Percentiles rank a stretch among this genome's conserved stretches.
Evolutionary conservation across 306 rosid genomes (phyloP).

Genomic region (Herpetospermum pedunculosum): DNA sequence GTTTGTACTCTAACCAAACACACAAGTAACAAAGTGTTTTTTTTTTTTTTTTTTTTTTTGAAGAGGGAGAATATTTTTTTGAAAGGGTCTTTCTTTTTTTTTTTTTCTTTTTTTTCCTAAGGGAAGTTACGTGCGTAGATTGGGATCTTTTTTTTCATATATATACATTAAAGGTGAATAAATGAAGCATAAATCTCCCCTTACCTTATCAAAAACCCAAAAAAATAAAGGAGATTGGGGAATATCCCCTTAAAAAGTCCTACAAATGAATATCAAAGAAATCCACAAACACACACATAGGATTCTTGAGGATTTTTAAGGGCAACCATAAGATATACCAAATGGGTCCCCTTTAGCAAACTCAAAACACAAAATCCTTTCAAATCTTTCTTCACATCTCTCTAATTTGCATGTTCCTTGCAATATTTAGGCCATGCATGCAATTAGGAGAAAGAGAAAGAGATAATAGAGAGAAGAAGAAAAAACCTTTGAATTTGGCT

Average conservation of each 20-base stretch:
- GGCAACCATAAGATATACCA: neutral
- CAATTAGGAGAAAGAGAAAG: neutral
- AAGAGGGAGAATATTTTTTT: constrained; percentile 1
- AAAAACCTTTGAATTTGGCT: neutral
- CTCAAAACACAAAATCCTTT: neutral
- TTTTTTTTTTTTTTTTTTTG: neutral
- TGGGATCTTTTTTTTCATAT: neutral
- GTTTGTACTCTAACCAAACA: neutral
- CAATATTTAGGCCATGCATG: constrained; percentile 5
- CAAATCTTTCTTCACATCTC: neutral
- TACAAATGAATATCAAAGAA: constrained; percentile 20
- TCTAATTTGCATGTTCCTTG: constrained; percentile 4
- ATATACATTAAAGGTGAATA: constrained; percentile 11
- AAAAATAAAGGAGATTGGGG: neutral
- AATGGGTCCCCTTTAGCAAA: constrained; percentile 30
- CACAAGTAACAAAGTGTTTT: neutral
- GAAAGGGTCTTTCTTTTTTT: neutral
- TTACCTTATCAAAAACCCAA: constrained; percentile 22
- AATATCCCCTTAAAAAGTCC: constrained; percentile 17
- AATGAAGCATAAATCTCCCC: constrained; percentile 27
- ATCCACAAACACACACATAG: constrained; percentile 24
- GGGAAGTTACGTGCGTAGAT: neutral
- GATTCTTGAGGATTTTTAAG: constrained; percentile 27
- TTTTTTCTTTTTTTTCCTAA: neutral
- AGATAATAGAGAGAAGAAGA: neutral